Evolutionary conservation across 2,329 filamentous ascomycete genomes (phyloP), one percentile per base, ranked within the genome.

Genomic region (Cryphonectria nitschkei): DNA sequence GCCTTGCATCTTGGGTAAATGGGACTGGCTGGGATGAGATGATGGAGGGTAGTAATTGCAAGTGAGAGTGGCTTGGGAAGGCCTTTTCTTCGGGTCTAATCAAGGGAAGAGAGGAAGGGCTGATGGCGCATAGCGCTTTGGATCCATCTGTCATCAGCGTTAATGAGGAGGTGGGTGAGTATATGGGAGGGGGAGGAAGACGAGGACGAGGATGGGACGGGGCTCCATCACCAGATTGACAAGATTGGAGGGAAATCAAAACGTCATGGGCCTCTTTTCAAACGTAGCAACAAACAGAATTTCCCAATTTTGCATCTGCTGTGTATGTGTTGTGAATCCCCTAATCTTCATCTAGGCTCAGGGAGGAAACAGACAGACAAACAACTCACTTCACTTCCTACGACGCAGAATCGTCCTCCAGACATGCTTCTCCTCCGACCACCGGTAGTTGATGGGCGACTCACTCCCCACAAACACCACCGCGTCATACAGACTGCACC

Each of bases 391-490:
- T 41, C 61, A 64, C 26, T 50, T 34, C 2, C 11, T 14, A n/a
- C n/a, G n/a, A 22, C 62, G 3, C 26, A 67, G 56, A 19, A 67
- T 32, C 2, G 50, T 39, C 39, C 67, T 37, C 66, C 69, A 71
- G 41, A 64, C 56, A 32, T 73, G 62, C 63, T 65, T 68, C 52
- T 73, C 69, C 58, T 67, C 62, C 3, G 71, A 69, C 71, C 71
- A 73, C 22, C 71, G 71, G 60, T 76, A 76, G 71, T 78, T 77
- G 37, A 78, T 69, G n/a, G 77, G 76, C 43, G 75, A 77, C 72
- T 78, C 76, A 37, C 75, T 71, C 26, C 76, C 76, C 29, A 76
- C 74, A 67, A 78, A 81, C n/a, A 80, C 73, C 43, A 79, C 75
- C 1, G 73, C 71, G 66, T 81, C 79, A 52, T 81, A 80, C 32